Conservation (phyloP, 768 basidiomycete genomes). For the Cyathus striatus region DNA sequence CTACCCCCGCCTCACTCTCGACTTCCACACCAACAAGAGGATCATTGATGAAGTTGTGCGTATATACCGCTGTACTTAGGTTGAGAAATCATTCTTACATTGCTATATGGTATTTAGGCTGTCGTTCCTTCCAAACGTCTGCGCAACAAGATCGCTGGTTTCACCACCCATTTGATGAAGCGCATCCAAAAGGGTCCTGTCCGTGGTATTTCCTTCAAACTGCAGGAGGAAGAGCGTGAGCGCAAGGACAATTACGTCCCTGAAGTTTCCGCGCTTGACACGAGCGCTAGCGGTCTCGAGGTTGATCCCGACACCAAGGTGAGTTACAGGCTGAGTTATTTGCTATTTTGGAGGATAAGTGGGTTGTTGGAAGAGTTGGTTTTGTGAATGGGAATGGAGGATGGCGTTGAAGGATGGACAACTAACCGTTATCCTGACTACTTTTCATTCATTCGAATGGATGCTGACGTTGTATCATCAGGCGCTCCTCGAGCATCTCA, state of each 20-base stretch:
- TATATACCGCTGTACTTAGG: conserved; percentile 2
- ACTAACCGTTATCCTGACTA: background rate
- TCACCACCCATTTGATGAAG: conserved; percentile 99
- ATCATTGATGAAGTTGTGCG: conserved; percentile 94
- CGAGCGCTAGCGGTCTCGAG: conserved; percentile 66
- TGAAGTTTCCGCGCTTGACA: conserved; percentile 94
- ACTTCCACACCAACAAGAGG: conserved; percentile 99
- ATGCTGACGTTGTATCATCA: conserved; percentile 18
- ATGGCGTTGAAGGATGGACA: background rate
- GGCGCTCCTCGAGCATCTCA: conserved; percentile 87
- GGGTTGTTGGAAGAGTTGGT: background rate
- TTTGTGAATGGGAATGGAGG: background rate
- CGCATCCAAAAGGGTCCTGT: conserved; percentile 98
- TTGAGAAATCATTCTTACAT: background rate
- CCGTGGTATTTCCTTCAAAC: conserved; percentile 99
- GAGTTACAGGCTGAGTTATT: conserved; percentile 17
- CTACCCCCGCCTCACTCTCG: conserved; percentile 98
- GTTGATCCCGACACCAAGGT: conserved; percentile 95
- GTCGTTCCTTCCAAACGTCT: conserved; percentile 97
- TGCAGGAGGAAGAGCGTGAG: conserved; percentile 99
- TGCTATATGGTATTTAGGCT: conserved; percentile 45
- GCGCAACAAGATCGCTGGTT: conserved; percentile 99
- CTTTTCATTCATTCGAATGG: background rate
- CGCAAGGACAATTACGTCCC: conserved; percentile 99
- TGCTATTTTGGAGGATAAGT: background rate